A percentile compares a stretch with the other conserved stretches of the same genome.
Conservation (phyloP, 176 grass and related monocot species). For the Zoysia japonica region DNA sequence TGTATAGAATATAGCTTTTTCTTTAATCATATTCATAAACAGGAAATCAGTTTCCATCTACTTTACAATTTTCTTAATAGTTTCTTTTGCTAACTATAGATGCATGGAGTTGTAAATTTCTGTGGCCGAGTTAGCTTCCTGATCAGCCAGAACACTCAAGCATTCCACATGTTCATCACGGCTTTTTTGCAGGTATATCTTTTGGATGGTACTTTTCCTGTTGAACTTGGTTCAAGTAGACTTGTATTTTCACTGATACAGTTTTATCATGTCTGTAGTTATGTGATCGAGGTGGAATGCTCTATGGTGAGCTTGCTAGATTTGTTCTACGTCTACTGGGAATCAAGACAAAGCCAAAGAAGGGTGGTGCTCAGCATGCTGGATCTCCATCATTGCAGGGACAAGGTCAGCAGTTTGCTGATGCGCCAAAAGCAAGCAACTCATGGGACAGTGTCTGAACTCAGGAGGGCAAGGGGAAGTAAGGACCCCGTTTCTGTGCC, state of each 20-base stretch:
- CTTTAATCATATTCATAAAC: neutral
- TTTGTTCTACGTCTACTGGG: slow-evolving; percentile 65
- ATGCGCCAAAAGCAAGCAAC: slow-evolving; percentile 48
- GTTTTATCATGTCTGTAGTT: slow-evolving; percentile 41
- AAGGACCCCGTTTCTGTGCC: slow-evolving; percentile 6
- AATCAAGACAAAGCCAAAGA: slow-evolving; percentile 59
- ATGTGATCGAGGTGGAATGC: slow-evolving; percentile 70
- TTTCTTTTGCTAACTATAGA: slow-evolving; percentile 44
- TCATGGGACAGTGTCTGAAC: slow-evolving; percentile 71
- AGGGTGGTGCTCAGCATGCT: slow-evolving; percentile 28
- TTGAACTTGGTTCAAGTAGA: neutral
- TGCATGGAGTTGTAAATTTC: slow-evolving; percentile 90
- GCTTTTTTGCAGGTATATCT: slow-evolving; percentile 74
- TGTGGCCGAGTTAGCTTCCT: slow-evolving; percentile 79
- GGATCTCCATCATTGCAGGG: slow-evolving; percentile 20
- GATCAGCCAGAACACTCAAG: slow-evolving; percentile 81
- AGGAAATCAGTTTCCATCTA: neutral
- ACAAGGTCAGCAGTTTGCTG: slow-evolving; percentile 29
- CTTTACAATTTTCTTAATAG: neutral
- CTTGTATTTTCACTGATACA: slow-evolving; percentile 10
- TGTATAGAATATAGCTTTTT: neutral
- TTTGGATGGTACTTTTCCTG: neutral
- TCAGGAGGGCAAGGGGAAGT: slow-evolving; percentile 47
- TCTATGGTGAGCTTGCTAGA: slow-evolving; percentile 77
- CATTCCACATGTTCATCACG: slow-evolving; percentile 82